Conservation (phyloP, 2,329 filamentous ascomycete genomes). For the Pestalotiopsis sp. region DNA sequence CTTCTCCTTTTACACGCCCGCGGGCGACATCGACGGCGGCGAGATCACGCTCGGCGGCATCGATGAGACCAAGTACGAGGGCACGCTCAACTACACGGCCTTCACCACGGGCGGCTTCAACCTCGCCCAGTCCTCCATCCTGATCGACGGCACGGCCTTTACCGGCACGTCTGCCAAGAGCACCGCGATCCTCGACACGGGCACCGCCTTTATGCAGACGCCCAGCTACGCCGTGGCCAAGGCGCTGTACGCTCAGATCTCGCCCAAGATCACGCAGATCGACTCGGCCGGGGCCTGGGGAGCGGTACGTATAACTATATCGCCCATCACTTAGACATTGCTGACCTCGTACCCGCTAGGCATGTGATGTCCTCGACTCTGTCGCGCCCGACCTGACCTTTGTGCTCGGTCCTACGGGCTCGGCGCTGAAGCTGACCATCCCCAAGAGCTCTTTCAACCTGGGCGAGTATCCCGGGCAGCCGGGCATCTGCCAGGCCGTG, state of each 20-base stretch:
- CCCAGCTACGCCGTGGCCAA: constrained; percentile 30
- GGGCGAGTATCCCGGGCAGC: constrained; percentile 30
- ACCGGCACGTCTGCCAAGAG: constrained; percentile 10
- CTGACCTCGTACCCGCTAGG: neutral
- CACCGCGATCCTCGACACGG: constrained; percentile 33
- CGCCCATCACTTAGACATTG: neutral
- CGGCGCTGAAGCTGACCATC: constrained; percentile 30
- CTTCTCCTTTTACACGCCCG: constrained; percentile 32
- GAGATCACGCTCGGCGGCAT: constrained; percentile 36
- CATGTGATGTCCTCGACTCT: constrained; percentile 30
- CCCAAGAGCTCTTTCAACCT: constrained; percentile 33
- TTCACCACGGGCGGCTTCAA: constrained; percentile 24
- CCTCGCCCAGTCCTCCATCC: constrained; percentile 16
- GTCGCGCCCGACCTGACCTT: constrained; percentile 32
- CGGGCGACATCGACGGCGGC: constrained; percentile 21
- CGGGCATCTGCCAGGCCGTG: constrained; percentile 34
- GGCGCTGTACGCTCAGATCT: constrained; percentile 33
- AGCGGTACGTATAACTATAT: constrained; percentile 15
- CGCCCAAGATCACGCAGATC: constrained; percentile 30
- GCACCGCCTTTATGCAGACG: constrained; percentile 32
- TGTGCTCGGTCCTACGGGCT: constrained; percentile 25
- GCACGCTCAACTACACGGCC: constrained; percentile 24
- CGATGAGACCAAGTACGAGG: constrained; percentile 31
- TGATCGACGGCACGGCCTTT: constrained; percentile 16
- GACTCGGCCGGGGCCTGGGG: constrained; percentile 35